Conservation (phyloP, 2,329 filamentous ascomycete genomes). For the Pezizomycotina sp. region DNA sequence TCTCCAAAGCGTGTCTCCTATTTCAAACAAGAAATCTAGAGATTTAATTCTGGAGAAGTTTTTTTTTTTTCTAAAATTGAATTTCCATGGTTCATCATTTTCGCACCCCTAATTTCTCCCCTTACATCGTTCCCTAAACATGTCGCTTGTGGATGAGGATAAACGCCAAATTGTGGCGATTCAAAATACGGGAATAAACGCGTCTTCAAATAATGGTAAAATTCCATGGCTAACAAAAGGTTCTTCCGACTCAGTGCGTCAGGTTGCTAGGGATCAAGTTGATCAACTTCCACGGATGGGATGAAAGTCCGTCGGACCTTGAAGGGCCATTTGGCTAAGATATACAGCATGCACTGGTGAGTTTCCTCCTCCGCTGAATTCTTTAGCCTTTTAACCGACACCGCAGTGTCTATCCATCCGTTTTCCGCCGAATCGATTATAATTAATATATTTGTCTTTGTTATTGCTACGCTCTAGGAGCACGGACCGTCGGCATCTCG, state of each 20-base stretch:
- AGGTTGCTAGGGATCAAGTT: conserved; percentile 81
- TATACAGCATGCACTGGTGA: conserved; percentile 99
- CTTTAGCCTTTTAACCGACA: neutral
- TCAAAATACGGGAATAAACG: neutral
- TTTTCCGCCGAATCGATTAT: too few species aligned
- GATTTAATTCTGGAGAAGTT: too few species aligned
- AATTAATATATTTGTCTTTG: neutral
- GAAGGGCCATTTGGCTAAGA: conserved; percentile 96
- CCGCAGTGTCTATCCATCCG: too few species aligned
- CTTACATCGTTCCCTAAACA: too few species aligned
- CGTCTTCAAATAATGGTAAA: neutral
- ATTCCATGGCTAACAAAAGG: neutral
- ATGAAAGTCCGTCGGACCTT: conserved; percentile 97
- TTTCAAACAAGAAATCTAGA: too few species aligned
- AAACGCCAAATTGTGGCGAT: too few species aligned
- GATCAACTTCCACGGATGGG: conserved; percentile 76
- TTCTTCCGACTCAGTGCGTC: conserved; percentile 36
- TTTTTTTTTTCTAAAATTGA: too few species aligned
- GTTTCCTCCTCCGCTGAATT: conserved; percentile 2
- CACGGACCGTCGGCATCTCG: conserved; percentile 87
- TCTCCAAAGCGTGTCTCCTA: too few species aligned
- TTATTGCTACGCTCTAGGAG: conserved; percentile 9
- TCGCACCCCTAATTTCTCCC: too few species aligned
- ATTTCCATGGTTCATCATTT: too few species aligned
- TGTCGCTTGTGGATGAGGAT: neutral